phyloP scores from a whole-genome alignment of 225 moss, liverwort and hornwort species.

The Climacium dendroides region DNA sequence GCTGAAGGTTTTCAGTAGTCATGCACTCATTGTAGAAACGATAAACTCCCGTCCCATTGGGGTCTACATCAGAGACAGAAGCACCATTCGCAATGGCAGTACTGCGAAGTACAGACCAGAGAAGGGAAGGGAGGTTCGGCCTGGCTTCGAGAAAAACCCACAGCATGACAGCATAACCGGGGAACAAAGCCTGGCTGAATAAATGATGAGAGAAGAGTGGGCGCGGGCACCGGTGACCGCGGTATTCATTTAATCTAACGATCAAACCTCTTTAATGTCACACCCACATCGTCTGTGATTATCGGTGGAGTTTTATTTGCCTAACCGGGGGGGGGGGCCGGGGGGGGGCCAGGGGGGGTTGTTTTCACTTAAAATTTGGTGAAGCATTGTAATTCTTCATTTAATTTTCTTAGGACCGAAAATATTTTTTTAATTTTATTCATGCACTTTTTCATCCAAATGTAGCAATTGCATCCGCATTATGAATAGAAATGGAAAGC shows the following conservation, averaged over 20 bases:
- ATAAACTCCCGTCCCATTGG: not conserved
- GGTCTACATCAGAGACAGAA: not conserved
- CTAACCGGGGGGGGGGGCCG: no score
- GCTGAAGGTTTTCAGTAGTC: not conserved
- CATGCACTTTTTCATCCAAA: not conserved
- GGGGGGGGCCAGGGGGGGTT: no score
- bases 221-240: not conserved
- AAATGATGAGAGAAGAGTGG: not conserved
- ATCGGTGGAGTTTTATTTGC: not conserved
- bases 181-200: not conserved
- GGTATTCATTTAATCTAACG: no score
- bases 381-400: not conserved
- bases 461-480: not conserved
- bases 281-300: not conserved
- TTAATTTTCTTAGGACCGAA: not conserved
- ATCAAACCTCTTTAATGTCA: not conserved
- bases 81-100: not conserved
- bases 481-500: not conserved
- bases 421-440: not conserved
- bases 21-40: not conserved
- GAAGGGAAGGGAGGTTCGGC: not conserved
- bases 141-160: not conserved
- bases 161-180: not conserved
- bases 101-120: not conserved
- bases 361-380: not conserved